Conservation (phyloP, 2,329 filamentous ascomycete genomes). For the Stachybotrys echinatus region DNA sequence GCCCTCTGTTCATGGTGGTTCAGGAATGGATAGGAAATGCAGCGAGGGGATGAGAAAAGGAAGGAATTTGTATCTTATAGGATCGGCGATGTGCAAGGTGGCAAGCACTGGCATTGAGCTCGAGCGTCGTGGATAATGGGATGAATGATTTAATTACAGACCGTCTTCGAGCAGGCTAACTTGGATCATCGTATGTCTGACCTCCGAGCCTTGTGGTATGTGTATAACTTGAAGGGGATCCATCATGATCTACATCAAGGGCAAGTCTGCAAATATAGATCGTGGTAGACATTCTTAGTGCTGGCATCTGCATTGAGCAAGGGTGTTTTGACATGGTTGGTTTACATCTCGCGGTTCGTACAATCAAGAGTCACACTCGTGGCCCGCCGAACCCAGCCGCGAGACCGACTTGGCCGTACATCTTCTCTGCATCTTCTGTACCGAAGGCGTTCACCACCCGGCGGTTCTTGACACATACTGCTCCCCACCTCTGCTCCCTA, state of each 20-base stretch:
- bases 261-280: too few species aligned
- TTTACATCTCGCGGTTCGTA: too few species aligned
- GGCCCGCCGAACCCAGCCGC: neutral
- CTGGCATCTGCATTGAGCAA: too few species aligned
- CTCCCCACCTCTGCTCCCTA: conserved; percentile 51
- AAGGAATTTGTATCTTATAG: conserved; percentile 20
- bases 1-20: neutral
- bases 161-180: too few species aligned
- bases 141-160: conserved; percentile 15
- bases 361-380: neutral
- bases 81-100: conserved; percentile 16
- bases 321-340: too few species aligned
- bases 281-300: too few species aligned
- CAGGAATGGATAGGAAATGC: neutral
- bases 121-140: conserved; percentile 17
- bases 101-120: conserved; percentile 7
- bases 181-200: too few species aligned
- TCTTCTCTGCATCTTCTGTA: conserved; percentile 5
- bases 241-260: too few species aligned
- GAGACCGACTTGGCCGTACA: neutral
- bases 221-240: too few species aligned
- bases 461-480: conserved; percentile 35
- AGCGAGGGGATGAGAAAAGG: neutral
- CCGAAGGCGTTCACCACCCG: conserved; percentile 34
- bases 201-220: too few species aligned